These are phyloP conservation scores for Pseudogymnoascus sp. DNA, from an alignment of 2,329 filamentous ascomycete species.

Conservation along the genomic window DNA sequence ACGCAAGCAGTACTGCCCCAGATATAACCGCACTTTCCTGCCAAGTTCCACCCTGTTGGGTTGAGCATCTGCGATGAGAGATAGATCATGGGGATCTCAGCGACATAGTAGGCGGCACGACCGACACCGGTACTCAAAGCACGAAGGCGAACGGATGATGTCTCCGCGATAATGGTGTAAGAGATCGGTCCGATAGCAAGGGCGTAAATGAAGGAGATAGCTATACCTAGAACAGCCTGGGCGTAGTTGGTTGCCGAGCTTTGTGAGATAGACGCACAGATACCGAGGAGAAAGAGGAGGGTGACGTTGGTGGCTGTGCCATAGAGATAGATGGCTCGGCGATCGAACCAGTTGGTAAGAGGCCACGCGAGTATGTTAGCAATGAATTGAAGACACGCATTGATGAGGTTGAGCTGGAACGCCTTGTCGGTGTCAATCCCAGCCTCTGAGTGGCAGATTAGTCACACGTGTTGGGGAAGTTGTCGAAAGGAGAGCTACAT, in stretches of 20 bases:
- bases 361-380: slow-evolving; percentile 33
- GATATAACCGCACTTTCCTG: slow-evolving; percentile 37
- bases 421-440: neutral
- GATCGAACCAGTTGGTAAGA: slow-evolving; percentile 35
- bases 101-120: slow-evolving; percentile 29
- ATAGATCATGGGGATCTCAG: slow-evolving; percentile 23
- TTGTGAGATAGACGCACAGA: slow-evolving; percentile 33
- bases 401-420: neutral
- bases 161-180: slow-evolving; percentile 19
- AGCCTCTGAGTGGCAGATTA: slow-evolving; percentile 27
- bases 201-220: slow-evolving; percentile 48
- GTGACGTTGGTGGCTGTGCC: slow-evolving; percentile 32
- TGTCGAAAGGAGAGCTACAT: slow-evolving; percentile 13
- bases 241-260: slow-evolving; percentile 28
- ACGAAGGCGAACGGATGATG: slow-evolving; percentile 6
- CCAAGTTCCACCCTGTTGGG: slow-evolving; percentile 35
- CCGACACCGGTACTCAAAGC: slow-evolving; percentile 28
- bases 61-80: slow-evolving; percentile 35
- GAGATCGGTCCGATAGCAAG: slow-evolving; percentile 44
- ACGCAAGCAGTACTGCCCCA: slow-evolving; percentile 51
- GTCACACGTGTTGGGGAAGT: slow-evolving; percentile 22
- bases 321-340: slow-evolving; percentile 37
- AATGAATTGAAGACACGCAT: slow-evolving; percentile 24
- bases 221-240: slow-evolving; percentile 44
- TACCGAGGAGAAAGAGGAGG: slow-evolving; percentile 34